phyloP scores from a whole-genome alignment of 305 asterid genomes.

The Salvia sclarea region DNA sequence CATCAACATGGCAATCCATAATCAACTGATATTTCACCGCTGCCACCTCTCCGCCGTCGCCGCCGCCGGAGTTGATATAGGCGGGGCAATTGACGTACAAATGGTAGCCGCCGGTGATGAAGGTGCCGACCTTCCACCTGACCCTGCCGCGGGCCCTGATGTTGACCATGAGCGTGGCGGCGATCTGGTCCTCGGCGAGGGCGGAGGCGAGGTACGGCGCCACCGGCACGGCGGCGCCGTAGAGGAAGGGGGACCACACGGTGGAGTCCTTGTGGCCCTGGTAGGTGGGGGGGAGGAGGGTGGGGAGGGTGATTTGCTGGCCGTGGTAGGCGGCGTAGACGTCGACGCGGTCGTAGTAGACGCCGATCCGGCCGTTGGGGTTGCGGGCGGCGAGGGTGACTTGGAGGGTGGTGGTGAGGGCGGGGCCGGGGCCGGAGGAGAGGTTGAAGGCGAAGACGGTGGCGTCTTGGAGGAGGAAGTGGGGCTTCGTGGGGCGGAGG shows the following conservation, averaged over 20 bases:
- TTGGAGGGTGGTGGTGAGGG: constrained; percentile 63
- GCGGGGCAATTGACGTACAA: constrained; percentile 62
- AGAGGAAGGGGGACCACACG: constrained; percentile 76
- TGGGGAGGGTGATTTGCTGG: constrained; percentile 71
- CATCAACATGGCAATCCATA: constrained; percentile 61
- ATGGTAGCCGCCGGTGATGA: constrained; percentile 52
- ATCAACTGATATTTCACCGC: constrained; percentile 57
- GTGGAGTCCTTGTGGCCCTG: constrained; percentile 68
- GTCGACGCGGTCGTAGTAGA: constrained; percentile 56
- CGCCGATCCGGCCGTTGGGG: constrained; percentile 60
- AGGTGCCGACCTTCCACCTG: constrained; percentile 65
- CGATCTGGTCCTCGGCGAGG: constrained; percentile 45
- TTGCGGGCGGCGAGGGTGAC: constrained; percentile 61
- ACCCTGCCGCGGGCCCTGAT: constrained; percentile 59
- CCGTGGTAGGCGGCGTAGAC: constrained; percentile 58
- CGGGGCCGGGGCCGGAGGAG: constrained; percentile 33
- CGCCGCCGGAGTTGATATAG: constrained; percentile 48
- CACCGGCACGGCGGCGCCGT: constrained; percentile 52
- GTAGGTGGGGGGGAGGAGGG: constrained; percentile 56
- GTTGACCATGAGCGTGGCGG: constrained; percentile 51
- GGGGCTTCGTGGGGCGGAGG: constrained; percentile 70
- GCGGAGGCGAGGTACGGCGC: constrained; percentile 53
- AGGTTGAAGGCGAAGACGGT: constrained; percentile 68
- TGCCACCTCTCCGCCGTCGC: constrained; percentile 40
- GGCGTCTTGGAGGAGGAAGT: constrained; percentile 70